A percentile compares a stretch with the other conserved stretches of the same genome.
These are phyloP conservation scores for Chalciporus chontae DNA, from an alignment of 768 basidiomycete genomes.

Conservation along the genomic window DNA sequence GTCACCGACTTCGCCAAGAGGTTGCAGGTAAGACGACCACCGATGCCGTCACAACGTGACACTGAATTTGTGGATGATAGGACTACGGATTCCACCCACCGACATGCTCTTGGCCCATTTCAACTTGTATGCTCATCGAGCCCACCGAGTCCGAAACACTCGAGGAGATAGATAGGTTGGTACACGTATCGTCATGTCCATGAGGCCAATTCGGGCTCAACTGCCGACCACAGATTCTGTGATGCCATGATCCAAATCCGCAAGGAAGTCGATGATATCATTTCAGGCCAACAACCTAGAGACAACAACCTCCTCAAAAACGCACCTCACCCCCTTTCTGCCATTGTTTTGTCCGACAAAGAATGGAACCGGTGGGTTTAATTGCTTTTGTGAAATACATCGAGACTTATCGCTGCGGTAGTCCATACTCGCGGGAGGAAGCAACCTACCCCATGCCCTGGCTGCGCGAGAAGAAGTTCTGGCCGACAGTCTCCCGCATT, in stretches of 20 bases:
- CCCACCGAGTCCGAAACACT: slow-evolving; percentile 95
- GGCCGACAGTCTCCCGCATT: slow-evolving; percentile 89
- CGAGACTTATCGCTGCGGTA: slow-evolving; percentile 25
- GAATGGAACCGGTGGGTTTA: slow-evolving; percentile 79
- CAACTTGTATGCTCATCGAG: slow-evolving; percentile 96
- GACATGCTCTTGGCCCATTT: slow-evolving; percentile 97
- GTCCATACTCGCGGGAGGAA: slow-evolving; percentile 84
- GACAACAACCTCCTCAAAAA: slow-evolving; percentile 93
- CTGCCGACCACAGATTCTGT: slow-evolving; percentile 64
- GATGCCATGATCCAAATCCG: slow-evolving; percentile 98
- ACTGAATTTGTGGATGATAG: slow-evolving; percentile 30
- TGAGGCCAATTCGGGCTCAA: not conserved
- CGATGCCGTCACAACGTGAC: not conserved
- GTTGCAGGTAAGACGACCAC: slow-evolving; percentile 57
- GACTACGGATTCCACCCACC: slow-evolving; percentile 96
- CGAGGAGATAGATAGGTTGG: slow-evolving; percentile 84
- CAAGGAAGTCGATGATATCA: slow-evolving; percentile 84
- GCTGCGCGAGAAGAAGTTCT: slow-evolving; percentile 89
- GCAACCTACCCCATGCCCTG: slow-evolving; percentile 89
- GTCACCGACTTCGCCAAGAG: slow-evolving; percentile 97
- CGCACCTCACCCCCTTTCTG: slow-evolving; percentile 85
- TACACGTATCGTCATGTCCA: not conserved
- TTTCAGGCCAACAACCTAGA: slow-evolving; percentile 81
- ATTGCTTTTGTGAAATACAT: not conserved
- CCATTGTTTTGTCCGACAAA: slow-evolving; percentile 64